phyloP scores from a whole-genome alignment of 352 stramenopile species.

The Lagenidium sp. region DNA sequence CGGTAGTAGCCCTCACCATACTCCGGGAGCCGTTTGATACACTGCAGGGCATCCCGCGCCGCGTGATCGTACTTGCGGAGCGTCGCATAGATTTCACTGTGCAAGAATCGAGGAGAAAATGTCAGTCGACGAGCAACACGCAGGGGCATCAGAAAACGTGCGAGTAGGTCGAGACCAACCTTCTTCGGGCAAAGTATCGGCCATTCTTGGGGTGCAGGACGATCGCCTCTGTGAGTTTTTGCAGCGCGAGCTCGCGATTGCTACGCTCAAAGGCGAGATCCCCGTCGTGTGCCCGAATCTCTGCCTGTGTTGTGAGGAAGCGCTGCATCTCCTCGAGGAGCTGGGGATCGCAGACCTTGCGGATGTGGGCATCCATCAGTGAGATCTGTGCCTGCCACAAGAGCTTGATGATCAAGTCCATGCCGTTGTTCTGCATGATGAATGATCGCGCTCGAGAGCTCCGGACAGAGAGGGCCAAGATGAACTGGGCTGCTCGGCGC shows the following conservation, averaged over 20 bases:
- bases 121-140: no score
- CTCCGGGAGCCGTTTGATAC: constrained; percentile 10
- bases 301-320: constrained; percentile 10
- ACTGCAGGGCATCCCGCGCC: constrained; percentile 11
- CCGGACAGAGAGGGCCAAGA: constrained; percentile 6
- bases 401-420: constrained; percentile 15
- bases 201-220: constrained; percentile 13
- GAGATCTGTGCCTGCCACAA: constrained; percentile 9
- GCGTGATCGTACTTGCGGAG: constrained; percentile 13
- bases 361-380: constrained; percentile 11
- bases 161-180: no score
- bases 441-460: constrained; percentile 9
- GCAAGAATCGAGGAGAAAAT: not conserved
- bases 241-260: constrained; percentile 7
- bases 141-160: no score
- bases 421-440: constrained; percentile 11
- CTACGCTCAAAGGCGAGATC: constrained; percentile 3
- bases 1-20: constrained; percentile 18
- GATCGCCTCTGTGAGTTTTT: constrained; percentile 16
- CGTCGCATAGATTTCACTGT: constrained; percentile 9
- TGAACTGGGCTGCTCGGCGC: constrained; percentile 12
- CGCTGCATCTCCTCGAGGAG: constrained; percentile 10
- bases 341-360: not conserved
- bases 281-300: constrained; percentile 4
- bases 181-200: constrained; percentile 10